Evolutionary conservation across 441 rosid species (phyloP), one percentile per base, ranked within the genome.

Genomic region (Manihot esculenta): DNA sequence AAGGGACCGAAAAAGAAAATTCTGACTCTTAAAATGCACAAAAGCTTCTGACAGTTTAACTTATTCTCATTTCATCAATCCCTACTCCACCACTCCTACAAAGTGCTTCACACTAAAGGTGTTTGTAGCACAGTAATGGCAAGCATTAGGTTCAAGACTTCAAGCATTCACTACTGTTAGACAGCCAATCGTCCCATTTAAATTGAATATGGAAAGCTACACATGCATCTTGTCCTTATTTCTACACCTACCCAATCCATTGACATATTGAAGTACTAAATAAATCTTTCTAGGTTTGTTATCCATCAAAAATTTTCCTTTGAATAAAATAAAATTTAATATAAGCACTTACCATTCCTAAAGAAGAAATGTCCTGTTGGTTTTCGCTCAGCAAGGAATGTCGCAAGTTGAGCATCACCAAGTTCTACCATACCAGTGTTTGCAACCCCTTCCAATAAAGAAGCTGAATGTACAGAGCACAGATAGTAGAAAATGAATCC

Each of bases 331-430:
- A 38, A 12, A 24, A 62, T 53, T 66, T 64, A n/a, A 62, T 55
- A 41, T 53, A 61, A 38, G 21, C 66, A 81, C 88, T 72, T 66
- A 89, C 99, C 99, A 77, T 79, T 82, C 74, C 93, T 85, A 66
- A 89, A 96, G 83, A 86, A 84, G 57, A 84, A 77, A 61, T 85
- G 87, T 58, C 97, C 94, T 0, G 87, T 86, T 66, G 97, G 88
- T 76, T 86, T 96, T 83, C 77, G 93, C 88, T 93, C 98, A 66
- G 98, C 90, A 78, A 96, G 87, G 82, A 87, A 80, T 45, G 83
- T 77, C 54, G 91, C 93, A 77, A 96, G 83, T 69, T 79, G 84
- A 74, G 81, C 72, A 50, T 93, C 92, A 18, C 91, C 89, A 76
- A 96, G 88, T 81, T 93, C 98, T 75, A 93, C 82, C 81, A 86